Percentiles rank a stretch among this genome's conserved stretches.
Evolutionary conservation across 1,284 basidiomycete genomes (phyloP).

Genomic region (Phylloboletellus chloephorus): DNA sequence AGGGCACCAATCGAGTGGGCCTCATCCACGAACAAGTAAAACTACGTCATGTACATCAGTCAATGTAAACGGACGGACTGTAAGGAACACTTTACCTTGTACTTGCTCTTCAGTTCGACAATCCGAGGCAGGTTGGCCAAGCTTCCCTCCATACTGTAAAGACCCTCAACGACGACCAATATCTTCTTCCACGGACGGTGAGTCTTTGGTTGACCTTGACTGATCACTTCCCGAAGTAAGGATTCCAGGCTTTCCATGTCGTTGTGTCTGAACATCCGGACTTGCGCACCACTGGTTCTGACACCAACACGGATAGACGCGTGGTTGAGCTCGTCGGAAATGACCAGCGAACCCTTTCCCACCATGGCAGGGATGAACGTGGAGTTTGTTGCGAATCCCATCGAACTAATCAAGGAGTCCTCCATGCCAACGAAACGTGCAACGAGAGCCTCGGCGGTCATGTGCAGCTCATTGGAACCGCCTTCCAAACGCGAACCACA

Average conservation of each 20-base stretch:
- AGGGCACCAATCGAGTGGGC: conserved; percentile 97
- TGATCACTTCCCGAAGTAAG: conserved; percentile 86
- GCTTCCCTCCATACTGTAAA: conserved; percentile 98
- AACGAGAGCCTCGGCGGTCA: conserved; percentile 80
- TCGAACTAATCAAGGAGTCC: conserved; percentile 85
- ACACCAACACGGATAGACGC: conserved; percentile 93
- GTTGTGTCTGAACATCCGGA: conserved; percentile 97
- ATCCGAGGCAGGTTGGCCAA: conserved; percentile 82
- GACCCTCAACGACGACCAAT: conserved; percentile 87
- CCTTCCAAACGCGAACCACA: conserved; percentile 80
- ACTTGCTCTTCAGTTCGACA: conserved; percentile 87
- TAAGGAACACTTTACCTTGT: conserved; percentile 69
- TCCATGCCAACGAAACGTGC: conserved; percentile 88
- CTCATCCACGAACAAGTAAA: conserved; percentile 95
- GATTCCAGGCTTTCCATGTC: conserved; percentile 83
- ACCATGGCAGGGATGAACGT: conserved; percentile 92
- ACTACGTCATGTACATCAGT: conserved; percentile 46
- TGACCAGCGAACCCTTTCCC: conserved; percentile 88
- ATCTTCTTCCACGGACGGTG: conserved; percentile 99
- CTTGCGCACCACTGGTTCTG: conserved; percentile 82
- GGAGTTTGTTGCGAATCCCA: conserved; percentile 98
- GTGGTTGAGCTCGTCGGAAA: conserved; percentile 97
- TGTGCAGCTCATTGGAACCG: conserved; percentile 82
- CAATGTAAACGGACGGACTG: not conserved
- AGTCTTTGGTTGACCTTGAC: conserved; percentile 95